Conservation (phyloP, 2,329 filamentous ascomycete species). For the Zopfia rhizophila region DNA sequence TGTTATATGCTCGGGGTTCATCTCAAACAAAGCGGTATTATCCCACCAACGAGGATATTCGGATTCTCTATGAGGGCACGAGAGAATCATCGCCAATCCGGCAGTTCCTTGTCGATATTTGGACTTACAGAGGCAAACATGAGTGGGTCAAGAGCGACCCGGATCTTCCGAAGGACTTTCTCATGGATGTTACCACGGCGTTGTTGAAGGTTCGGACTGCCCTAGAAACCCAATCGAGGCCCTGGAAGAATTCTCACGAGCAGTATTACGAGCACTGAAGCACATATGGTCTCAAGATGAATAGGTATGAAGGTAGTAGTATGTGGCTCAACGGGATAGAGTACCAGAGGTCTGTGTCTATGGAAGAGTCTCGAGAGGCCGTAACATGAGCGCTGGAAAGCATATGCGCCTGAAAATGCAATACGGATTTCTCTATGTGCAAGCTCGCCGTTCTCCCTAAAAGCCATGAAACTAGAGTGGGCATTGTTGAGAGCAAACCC, state of each 20-base stretch:
- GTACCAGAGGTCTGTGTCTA: no score
- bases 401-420: no score
- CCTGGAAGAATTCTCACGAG: conserved; percentile 20
- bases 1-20: background rate
- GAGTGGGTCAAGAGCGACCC: conserved; percentile 27
- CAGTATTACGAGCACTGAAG: conserved; percentile 26
- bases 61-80: conserved; percentile 31
- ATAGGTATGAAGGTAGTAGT: no score
- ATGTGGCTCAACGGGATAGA: no score
- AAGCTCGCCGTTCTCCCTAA: conserved; percentile 14
- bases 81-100: conserved; percentile 22
- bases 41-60: conserved; percentile 23
- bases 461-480: conserved; percentile 15
- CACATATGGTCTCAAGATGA: no score
- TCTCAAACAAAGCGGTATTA: background rate
- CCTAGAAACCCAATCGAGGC: conserved; percentile 6
- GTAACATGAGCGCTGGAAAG: no score
- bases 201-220: conserved; percentile 13
- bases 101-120: conserved; percentile 31
- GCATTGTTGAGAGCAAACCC: background rate
- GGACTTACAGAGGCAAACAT: conserved; percentile 26
- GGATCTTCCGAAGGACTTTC: conserved; percentile 18
- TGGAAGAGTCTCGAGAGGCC: no score
- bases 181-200: conserved; percentile 11
- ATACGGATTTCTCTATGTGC: no score